Base-by-base conservation (phyloP, 331 rosid genomes). In the Quercus lobata region DNA sequence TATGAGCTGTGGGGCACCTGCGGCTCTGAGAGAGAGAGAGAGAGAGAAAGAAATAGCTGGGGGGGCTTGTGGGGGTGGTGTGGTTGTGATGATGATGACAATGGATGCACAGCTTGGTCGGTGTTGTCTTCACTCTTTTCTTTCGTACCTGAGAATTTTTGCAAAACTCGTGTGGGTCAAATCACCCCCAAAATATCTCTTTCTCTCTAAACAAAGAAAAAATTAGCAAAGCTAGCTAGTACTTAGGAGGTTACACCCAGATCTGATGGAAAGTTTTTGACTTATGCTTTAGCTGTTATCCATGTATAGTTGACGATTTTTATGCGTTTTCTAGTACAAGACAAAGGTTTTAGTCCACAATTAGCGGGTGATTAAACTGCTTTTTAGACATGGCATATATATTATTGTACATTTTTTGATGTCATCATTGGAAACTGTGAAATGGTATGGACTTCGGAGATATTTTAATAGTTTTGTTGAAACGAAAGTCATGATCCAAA, bases 261-360 rank as follows among this genome's bases (percentile, higher is more conserved):
- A 62, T 62, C 69, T 62, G 25, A 68, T 68, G 24, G 24, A 19
- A 22, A 34, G 24, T 71, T 84, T 80, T 19, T 82, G 57, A 60
- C 71, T 34, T 81, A 35, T 35, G 73, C 71, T 34, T 86, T 85
- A 89, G 97, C 95, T 90, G 92, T 90, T 85, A 44, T 57, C 87
- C 97, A 87, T 76, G 66, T 71, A 12, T 44, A 46, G 25, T 24
- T 56, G 57, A 71, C 85, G 79, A 55, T 87, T 77, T 66, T 55
- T 44, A 81, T 60, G 73, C 71, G 60, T 83, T 73, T 79, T 76
- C n/a, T 72, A 34, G 83, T 49, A 70, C 52, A 65, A 22, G 69
- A 84, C 83, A 79, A 70, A 35, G 29, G 70, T 69, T 79, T 76
- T 74, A 84, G 72, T 84, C 94, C 97, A 82, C 79, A 81, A 91